These are phyloP conservation scores for Ballota nigra DNA, from an alignment of 257 asterid species.

Conservation along the genomic window DNA sequence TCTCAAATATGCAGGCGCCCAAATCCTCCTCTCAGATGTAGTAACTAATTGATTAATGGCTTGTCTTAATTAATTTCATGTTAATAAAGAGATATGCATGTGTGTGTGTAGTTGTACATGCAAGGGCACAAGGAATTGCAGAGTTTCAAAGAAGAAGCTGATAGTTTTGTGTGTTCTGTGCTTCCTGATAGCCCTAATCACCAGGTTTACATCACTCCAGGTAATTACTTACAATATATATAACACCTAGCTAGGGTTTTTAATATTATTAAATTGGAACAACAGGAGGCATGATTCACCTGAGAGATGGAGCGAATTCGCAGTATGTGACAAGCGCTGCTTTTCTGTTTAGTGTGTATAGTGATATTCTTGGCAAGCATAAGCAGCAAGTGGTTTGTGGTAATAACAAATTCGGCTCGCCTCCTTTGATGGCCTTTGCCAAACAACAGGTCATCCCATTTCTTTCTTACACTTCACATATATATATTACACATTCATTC, in stretches of 20 bases:
- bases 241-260: too few relatives aligned
- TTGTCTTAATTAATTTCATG: too few relatives aligned
- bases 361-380: slow-evolving; percentile 45
- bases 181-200: slow-evolving; percentile 74
- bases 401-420: slow-evolving; percentile 27
- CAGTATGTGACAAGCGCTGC: slow-evolving; percentile 75
- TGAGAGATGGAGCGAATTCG: slow-evolving; percentile 82
- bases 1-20: slow-evolving; percentile 81
- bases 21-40: slow-evolving; percentile 63
- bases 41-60: not conserved
- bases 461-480: too few relatives aligned
- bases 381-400: slow-evolving; percentile 54
- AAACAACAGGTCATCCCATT: slow-evolving; percentile 49
- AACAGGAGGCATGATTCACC: slow-evolving; percentile 66
- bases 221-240: slow-evolving; percentile 33
- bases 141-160: slow-evolving; percentile 63
- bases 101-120: slow-evolving; percentile 36
- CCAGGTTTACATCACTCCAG: slow-evolving; percentile 64
- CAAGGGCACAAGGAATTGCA: slow-evolving; percentile 54
- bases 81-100: too few relatives aligned
- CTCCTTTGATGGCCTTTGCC: slow-evolving; percentile 46
- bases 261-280: too few relatives aligned
- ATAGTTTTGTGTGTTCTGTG: slow-evolving; percentile 52
- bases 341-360: slow-evolving; percentile 54
- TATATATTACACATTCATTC: too few relatives aligned